Evolutionary conservation across 768 basidiomycete species (phyloP), one percentile per base, ranked within the genome.

Genomic region (Panaeolus cyanescens): DNA sequence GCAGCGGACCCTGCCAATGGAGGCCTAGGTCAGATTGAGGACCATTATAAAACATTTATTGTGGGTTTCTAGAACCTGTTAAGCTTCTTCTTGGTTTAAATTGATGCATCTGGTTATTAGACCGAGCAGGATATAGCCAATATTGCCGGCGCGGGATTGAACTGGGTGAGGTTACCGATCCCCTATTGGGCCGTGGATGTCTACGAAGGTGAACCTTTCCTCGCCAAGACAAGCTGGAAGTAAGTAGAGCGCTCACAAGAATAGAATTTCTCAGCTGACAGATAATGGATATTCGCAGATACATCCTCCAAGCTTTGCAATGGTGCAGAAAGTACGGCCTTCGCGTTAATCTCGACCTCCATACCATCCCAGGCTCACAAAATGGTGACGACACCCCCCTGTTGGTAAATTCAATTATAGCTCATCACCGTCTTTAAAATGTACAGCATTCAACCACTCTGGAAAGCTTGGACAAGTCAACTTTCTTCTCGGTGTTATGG

Each of bases 71-170:
- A 54, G 54, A 28, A n/a, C n/a, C 25, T 30, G 34, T 20, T 2
- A 45, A 54, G 19, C 32, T 56, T 20, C 4, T 20, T 25, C 19
- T 15, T 7, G 13, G 19, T 8, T 61, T n/a, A n/a, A n/a, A 88
- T 84, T 59, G 85, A 89, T 55, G 91, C 9, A 28, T 42, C 45
- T 9, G 4, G 36, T 22, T 8, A 6, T 91, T 63, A 95, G 92
- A 95, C 94, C 54, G 95, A 96, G 72, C 78, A 91, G 75, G 95
- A 96, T 76, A 87, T 96, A 62, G 94, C 94, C 34, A 80, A 89
- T 70, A 96, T 97, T 62, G 93, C 95, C 45, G 90, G 85, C 13
- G 94, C 93, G 19, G 95, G 95, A 12, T 75, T 96, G 59, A 95
- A 93, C 75, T 96, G 91, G 88, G 77, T 95, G 59, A 83, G 92